phyloP scores from a whole-genome alignment of 768 basidiomycete species.

The Cytidiella melzeri region DNA sequence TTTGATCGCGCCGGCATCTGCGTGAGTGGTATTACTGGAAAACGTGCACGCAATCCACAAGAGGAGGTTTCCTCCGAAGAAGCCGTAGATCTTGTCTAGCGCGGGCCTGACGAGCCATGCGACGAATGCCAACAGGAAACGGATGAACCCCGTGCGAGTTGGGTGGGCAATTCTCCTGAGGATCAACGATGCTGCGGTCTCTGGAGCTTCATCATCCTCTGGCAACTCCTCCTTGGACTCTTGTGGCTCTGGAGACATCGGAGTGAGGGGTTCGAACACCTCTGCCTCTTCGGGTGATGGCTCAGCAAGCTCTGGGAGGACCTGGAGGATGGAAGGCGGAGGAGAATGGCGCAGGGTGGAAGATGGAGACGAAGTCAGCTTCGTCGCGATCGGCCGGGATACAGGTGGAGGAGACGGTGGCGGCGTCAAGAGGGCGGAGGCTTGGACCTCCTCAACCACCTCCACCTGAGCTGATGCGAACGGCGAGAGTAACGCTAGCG shows the following conservation, averaged over 20 bases:
- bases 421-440: conserved; percentile 15
- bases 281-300: conserved; percentile 1
- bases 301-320: background rate
- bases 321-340: background rate
- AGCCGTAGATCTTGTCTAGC: background rate
- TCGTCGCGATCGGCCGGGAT: background rate
- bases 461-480: conserved; percentile 3
- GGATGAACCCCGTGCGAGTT: background rate
- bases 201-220: background rate
- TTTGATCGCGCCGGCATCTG: too few relatives aligned
- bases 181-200: background rate
- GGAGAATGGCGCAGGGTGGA: background rate
- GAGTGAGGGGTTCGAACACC: conserved; percentile 1
- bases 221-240: background rate
- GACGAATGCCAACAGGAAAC: background rate
- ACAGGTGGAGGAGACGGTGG: conserved; percentile 18
- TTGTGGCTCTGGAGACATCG: background rate
- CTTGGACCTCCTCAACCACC: conserved; percentile 3
- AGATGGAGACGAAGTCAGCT: background rate
- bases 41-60: background rate
- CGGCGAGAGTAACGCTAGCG: conserved; percentile 12
- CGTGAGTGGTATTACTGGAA: background rate
- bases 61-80: background rate
- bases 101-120: conserved; percentile 1
- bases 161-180: background rate